A percentile compares a stretch with the other conserved stretches of the same genome.
These are phyloP conservation scores for Phaffomyces thermotolerans DNA, from an alignment of 805 yeast genomes.

Conservation along the genomic window DNA sequence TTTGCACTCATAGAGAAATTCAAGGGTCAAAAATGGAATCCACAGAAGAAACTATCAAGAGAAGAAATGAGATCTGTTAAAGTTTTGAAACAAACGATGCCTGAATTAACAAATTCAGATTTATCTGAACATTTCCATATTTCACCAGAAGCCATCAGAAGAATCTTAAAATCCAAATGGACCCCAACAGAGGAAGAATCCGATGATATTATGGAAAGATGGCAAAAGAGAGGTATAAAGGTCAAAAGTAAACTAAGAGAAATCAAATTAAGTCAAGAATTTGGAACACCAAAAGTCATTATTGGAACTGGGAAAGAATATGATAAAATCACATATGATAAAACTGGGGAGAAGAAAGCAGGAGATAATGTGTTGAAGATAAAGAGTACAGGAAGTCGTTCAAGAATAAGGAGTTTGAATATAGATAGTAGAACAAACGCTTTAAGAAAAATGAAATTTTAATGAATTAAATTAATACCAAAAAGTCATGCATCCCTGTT, in stretches of 20 bases:
- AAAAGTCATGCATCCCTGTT: background rate
- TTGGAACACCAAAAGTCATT: slow-evolving; percentile 6
- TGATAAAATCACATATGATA: slow-evolving; percentile 4
- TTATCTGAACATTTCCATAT: slow-evolving; percentile 58
- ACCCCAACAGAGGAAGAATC: slow-evolving; percentile 52
- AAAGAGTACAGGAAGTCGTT: slow-evolving; percentile 3
- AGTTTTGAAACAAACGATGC: slow-evolving; percentile 45
- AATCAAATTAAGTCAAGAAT: background rate
- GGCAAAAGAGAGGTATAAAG: slow-evolving; percentile 42
- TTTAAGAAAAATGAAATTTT: slow-evolving; percentile 9
- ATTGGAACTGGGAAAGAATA: slow-evolving; percentile 9
- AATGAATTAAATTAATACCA: background rate
- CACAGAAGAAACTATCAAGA: slow-evolving; percentile 58
- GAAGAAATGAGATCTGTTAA: slow-evolving; percentile 62
- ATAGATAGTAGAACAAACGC: background rate
- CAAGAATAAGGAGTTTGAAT: slow-evolving; percentile 10
- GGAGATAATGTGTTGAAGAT: background rate
- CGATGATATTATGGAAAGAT: slow-evolving; percentile 39
- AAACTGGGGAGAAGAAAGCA: slow-evolving; percentile 1
- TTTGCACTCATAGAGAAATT: slow-evolving; percentile 56
- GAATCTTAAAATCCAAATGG: slow-evolving; percentile 77
- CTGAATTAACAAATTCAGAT: slow-evolving; percentile 52
- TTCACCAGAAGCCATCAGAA: slow-evolving; percentile 76
- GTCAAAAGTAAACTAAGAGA: slow-evolving; percentile 19
- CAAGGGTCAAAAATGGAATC: slow-evolving; percentile 55